Percentiles rank a stretch among this genome's conserved stretches.
Conservation (phyloP, 2,329 filamentous ascomycete genomes). For the Beauveria varroae region DNA sequence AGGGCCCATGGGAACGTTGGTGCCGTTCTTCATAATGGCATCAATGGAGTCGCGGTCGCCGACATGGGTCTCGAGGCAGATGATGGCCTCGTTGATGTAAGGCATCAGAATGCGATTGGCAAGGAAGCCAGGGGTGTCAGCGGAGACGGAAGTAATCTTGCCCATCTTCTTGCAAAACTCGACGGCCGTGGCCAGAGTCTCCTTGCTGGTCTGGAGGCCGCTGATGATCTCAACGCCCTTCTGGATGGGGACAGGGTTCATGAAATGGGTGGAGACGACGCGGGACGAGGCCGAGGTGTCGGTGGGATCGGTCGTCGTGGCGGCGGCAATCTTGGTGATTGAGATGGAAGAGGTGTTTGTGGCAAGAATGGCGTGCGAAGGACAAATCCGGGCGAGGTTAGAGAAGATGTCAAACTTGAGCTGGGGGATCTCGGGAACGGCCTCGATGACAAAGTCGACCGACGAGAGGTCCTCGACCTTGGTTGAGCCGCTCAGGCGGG, state of each 20-base stretch:
- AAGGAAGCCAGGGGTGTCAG: slow-evolving; percentile 87
- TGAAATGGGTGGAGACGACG: slow-evolving; percentile 94
- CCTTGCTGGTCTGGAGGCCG: slow-evolving; percentile 79
- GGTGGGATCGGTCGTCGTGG: slow-evolving; percentile 69
- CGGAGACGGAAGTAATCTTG: slow-evolving; percentile 80
- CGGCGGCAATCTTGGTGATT: slow-evolving; percentile 90
- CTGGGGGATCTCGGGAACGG: slow-evolving; percentile 83
- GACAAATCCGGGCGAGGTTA: slow-evolving; percentile 72
- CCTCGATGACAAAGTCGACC: slow-evolving; percentile 97
- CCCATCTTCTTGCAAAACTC: slow-evolving; percentile 88
- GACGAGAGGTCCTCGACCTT: slow-evolving; percentile 68
- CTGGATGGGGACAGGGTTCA: slow-evolving; percentile 97
- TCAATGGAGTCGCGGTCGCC: slow-evolving; percentile 89
- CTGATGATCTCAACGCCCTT: slow-evolving; percentile 98
- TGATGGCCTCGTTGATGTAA: slow-evolving; percentile 97
- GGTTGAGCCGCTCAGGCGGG: slow-evolving; percentile 61
- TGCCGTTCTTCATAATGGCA: slow-evolving; percentile 98
- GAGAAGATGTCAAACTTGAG: slow-evolving; percentile 86
- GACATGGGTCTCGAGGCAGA: slow-evolving; percentile 89
- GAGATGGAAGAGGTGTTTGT: slow-evolving; percentile 99
- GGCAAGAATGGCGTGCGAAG: slow-evolving; percentile 79
- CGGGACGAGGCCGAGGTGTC: slow-evolving; percentile 77
- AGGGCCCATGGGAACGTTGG: slow-evolving; percentile 96
- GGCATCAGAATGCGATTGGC: slow-evolving; percentile 98
- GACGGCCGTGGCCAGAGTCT: slow-evolving; percentile 74